A percentile compares a stretch with the other conserved stretches of the same genome.
These are phyloP conservation scores for Wilcoxina mikolae DNA, from an alignment of 495 filamentous ascomycete species.

Conservation along the genomic window DNA sequence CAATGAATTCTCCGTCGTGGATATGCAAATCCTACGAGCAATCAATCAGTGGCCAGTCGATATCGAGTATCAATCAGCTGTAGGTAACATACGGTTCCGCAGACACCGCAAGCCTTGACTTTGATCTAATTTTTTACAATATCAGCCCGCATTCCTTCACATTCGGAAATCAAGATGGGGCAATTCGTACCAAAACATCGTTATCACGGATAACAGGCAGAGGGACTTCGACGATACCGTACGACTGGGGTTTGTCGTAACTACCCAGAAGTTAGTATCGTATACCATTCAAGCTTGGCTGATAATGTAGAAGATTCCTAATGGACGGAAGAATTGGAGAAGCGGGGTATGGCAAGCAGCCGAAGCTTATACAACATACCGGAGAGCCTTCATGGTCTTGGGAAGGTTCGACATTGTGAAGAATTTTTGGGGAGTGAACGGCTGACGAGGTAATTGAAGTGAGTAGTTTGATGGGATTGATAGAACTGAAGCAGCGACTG, in stretches of 20 bases:
- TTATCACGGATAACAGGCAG: conserved; percentile 45
- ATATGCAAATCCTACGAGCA: conserved; percentile 37
- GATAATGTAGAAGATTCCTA: too few relatives aligned
- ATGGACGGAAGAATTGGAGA: not conserved
- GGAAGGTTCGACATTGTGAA: conserved; percentile 31
- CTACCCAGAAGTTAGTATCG: conserved; percentile 32
- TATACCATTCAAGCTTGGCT: too few relatives aligned
- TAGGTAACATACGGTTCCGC: conserved; percentile 40
- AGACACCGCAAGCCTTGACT: conserved; percentile 55
- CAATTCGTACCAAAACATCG: conserved; percentile 39
- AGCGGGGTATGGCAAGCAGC: not conserved
- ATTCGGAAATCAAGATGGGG: not conserved
- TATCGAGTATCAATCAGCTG: not conserved
- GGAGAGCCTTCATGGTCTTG: conserved; percentile 46
- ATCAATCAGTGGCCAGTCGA: conserved; percentile 10
- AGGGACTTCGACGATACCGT: conserved; percentile 44
- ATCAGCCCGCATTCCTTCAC: conserved; percentile 4
- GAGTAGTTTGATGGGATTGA: not conserved
- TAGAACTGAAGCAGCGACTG: too few relatives aligned
- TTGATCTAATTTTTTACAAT: conserved; percentile 31
- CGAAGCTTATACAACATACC: conserved; percentile 30
- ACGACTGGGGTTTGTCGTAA: conserved; percentile 47
- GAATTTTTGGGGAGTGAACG: too few relatives aligned
- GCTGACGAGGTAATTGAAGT: not conserved
- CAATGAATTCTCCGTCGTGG: conserved; percentile 50